phyloP scores from a whole-genome alignment of 2,329 filamentous ascomycete genomes.

The Colletotrichum cuscutae region DNA sequence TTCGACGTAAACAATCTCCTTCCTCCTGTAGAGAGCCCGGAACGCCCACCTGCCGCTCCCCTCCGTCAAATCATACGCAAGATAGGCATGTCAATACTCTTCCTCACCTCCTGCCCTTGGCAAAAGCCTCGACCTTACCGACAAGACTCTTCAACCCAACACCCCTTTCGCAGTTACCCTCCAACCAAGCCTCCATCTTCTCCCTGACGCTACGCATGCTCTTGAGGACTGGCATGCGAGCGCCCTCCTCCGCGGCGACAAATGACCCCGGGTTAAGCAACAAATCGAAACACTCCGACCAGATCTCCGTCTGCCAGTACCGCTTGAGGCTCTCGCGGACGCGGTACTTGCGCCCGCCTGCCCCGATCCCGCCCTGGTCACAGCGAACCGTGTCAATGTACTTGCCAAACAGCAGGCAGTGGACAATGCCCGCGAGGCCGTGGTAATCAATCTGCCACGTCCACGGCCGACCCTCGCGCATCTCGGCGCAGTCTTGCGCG shows the following conservation, averaged over 20 bases:
- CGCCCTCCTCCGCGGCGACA: slow-evolving; percentile 71
- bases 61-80: slow-evolving; percentile 19
- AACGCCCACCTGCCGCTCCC: slow-evolving; percentile 9
- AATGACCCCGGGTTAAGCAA: slow-evolving; percentile 83
- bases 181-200: slow-evolving; percentile 86
- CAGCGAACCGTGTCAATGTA: slow-evolving; percentile 85
- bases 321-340: slow-evolving; percentile 87
- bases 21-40: neutral
- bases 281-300: slow-evolving; percentile 84
- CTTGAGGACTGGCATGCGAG: slow-evolving; percentile 77
- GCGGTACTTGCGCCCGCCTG: slow-evolving; percentile 73
- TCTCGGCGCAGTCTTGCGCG: slow-evolving; percentile 91
- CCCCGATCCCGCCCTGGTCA: slow-evolving; percentile 65
- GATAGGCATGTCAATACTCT: no score
- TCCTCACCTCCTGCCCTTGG: slow-evolving; percentile 46
- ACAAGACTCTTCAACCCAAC: slow-evolving; percentile 77
- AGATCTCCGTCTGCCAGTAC: slow-evolving; percentile 97
- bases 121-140: slow-evolving; percentile 68
- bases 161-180: slow-evolving; percentile 84
- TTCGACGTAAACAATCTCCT: neutral
- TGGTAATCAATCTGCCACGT: slow-evolving; percentile 98
- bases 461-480: slow-evolving; percentile 94
- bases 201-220: slow-evolving; percentile 76
- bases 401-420: slow-evolving; percentile 90
- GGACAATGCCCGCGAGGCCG: slow-evolving; percentile 87